Conservation (phyloP, 805 yeast species). For the Wickerhamiella nectarea region DNA sequence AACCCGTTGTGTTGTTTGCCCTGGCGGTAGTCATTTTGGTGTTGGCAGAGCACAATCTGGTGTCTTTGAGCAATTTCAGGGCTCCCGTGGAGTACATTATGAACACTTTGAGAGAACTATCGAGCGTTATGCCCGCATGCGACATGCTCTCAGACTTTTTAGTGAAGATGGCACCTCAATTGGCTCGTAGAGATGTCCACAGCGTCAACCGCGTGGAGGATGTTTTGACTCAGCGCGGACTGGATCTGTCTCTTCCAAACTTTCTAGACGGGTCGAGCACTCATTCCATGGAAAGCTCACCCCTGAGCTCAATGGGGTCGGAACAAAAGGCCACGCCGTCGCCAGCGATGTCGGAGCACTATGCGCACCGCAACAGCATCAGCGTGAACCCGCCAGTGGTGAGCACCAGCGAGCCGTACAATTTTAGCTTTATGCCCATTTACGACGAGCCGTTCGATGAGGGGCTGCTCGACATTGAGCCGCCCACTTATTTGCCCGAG, state of each 20-base stretch:
- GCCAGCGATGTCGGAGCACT: neutral
- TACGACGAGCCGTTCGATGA: slow-evolving; percentile 7
- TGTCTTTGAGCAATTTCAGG: slow-evolving; percentile 13
- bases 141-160: slow-evolving; percentile 8
- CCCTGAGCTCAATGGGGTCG: neutral
- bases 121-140: slow-evolving; percentile 9
- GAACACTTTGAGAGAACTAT: slow-evolving; percentile 10
- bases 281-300: slow-evolving; percentile 5
- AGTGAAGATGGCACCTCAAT: neutral
- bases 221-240: slow-evolving; percentile 6
- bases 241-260: slow-evolving; percentile 12
- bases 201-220: slow-evolving; percentile 12
- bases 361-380: neutral
- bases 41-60: slow-evolving; percentile 10
- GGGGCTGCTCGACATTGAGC: slow-evolving; percentile 7
- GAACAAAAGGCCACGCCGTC: neutral
- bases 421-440: neutral
- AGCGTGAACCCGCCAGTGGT: neutral
- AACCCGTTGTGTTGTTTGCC: slow-evolving; percentile 11
- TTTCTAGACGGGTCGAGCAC: slow-evolving; percentile 8
- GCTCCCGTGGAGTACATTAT: slow-evolving; percentile 13
- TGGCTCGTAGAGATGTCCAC: neutral
- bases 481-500: slow-evolving; percentile 5
- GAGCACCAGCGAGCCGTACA: neutral
- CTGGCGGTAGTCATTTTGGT: slow-evolving; percentile 10